Evolutionary conservation across 2,329 filamentous ascomycete species (phyloP).

Genomic region (Trichoderma afroharzianum): DNA sequence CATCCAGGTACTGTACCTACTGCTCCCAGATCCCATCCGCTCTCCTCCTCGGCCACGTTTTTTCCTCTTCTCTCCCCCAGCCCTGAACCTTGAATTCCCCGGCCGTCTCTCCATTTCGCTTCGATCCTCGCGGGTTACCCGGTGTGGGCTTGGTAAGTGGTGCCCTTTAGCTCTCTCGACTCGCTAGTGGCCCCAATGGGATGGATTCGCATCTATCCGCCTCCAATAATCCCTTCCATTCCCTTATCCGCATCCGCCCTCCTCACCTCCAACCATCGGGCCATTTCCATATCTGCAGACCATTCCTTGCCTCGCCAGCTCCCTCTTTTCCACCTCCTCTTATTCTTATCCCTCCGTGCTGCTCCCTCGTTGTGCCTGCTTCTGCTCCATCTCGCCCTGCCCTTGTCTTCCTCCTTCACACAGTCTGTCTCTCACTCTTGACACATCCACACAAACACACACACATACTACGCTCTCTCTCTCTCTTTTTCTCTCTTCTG

Average conservation of each 20-base stretch:
- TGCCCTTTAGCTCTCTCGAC: constrained; percentile 3
- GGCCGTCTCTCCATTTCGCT: constrained; percentile 10
- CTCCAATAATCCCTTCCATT: constrained; percentile 6
- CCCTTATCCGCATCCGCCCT: neutral
- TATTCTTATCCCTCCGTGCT: neutral
- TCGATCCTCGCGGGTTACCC: constrained; percentile 5
- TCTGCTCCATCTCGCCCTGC: constrained; percentile 1
- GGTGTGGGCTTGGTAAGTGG: constrained; percentile 15
- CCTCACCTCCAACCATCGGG: constrained; percentile 9
- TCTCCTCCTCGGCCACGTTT: neutral
- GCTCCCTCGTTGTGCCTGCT: neutral
- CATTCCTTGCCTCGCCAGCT: neutral
- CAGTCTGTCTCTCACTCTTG: neutral
- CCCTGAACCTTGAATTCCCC: neutral
- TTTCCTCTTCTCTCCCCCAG: neutral
- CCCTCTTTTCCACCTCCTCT: neutral
- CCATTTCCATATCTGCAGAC: constrained; percentile 6
- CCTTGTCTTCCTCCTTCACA: neutral
- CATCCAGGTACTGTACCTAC: neutral
- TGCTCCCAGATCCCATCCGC: neutral
- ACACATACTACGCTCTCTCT: neutral
- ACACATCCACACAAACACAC: neutral
- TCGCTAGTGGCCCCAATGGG: constrained; percentile 11
- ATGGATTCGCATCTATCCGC: constrained; percentile 11
- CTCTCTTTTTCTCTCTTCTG: neutral